Base-by-base conservation (phyloP, 1,139 yeast genomes). In the Arxiozyma bovina region DNA sequence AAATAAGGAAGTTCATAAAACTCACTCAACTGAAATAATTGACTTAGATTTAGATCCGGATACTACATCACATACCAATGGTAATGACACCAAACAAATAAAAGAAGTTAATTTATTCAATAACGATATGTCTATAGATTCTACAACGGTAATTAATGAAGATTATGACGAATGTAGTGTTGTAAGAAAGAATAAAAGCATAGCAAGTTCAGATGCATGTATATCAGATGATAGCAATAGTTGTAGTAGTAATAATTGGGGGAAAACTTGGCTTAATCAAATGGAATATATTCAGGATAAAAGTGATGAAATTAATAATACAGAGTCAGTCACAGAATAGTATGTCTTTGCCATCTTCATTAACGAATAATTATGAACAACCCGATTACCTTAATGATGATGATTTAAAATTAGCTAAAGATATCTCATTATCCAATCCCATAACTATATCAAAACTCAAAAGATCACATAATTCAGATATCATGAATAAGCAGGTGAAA, bases 361-460 rank as follows among this genome's bases (percentile, higher is more conserved):
- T 63, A 18, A 56, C 65, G 25, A 53, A 56, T 21, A 59, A 51
- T 38, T 50, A 54, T 3, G 52, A 54, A 11, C 47, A 44, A 3
- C 17, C 51, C 1, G 48, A 55, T 1, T 45, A 15, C 8, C 40
- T 38, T 25, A 49, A 47, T 1, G 50, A 60, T 38, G 67, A 64
- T 50, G 71, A 67, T 55, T 22, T 68, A 9, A 56, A 56, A 3
- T 51, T 68, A 4, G 51, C 65, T 0, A 58, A 57, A 22, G 61
- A 64, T 52, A 54, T 60, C 0, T 55, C 63, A 1, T 50, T 69
- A 15, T 67, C 70, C 1, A 70, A 70, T 51, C 73, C 73, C 0
- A 70, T 69, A 57, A 61, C 62, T 6, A 53, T 63, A 6, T 42
- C 68, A 0, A 67, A 64, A 50, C 52, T 67, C 52, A 56, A 53